A percentile compares a stretch with the other conserved stretches of the same genome.
Conservation (phyloP, 768 basidiomycete genomes). For the Gautieria morchelliformis region DNA sequence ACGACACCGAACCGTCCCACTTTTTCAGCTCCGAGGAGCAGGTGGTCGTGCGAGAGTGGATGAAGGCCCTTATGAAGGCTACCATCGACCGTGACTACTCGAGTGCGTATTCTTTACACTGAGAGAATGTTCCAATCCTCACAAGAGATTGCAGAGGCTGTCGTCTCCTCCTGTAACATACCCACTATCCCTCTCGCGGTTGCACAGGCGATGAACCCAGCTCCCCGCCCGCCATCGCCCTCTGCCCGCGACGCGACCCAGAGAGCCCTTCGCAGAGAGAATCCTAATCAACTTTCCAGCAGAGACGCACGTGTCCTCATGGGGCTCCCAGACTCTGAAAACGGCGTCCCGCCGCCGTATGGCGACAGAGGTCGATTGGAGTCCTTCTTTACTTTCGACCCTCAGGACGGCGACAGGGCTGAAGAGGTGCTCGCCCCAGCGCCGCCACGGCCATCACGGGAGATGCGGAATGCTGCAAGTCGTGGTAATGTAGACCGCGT, state of each 20-base stretch:
- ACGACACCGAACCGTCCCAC: conserved; percentile 80
- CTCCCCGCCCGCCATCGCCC: conserved; percentile 91
- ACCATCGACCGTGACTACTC: conserved; percentile 92
- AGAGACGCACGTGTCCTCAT: conserved; percentile 70
- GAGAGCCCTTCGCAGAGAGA: conserved; percentile 74
- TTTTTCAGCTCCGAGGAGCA: conserved; percentile 91
- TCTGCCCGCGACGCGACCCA: conserved; percentile 81
- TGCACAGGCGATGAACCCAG: conserved; percentile 94
- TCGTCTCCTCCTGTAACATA: conserved; percentile 93
- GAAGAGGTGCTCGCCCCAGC: conserved; percentile 13
- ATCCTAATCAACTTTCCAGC: conserved; percentile 71
- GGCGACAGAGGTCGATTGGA: conserved; percentile 35
- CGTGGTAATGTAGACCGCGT: not conserved
- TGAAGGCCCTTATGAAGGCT: conserved; percentile 99
- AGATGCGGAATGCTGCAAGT: conserved; percentile 29
- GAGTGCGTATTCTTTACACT: conserved; percentile 38
- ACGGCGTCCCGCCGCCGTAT: conserved; percentile 19
- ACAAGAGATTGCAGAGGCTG: conserved; percentile 52
- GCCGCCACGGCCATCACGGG: conserved; percentile 63
- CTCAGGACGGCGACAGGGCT: conserved; percentile 10
- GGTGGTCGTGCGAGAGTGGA: conserved; percentile 84
- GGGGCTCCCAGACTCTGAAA: conserved; percentile 37
- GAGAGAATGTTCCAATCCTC: not conserved
- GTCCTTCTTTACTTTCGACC: conserved; percentile 44
- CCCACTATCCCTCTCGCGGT: conserved; percentile 92